phyloP scores from a whole-genome alignment of 75 land plant species.

The Picea sitchensis region DNA sequence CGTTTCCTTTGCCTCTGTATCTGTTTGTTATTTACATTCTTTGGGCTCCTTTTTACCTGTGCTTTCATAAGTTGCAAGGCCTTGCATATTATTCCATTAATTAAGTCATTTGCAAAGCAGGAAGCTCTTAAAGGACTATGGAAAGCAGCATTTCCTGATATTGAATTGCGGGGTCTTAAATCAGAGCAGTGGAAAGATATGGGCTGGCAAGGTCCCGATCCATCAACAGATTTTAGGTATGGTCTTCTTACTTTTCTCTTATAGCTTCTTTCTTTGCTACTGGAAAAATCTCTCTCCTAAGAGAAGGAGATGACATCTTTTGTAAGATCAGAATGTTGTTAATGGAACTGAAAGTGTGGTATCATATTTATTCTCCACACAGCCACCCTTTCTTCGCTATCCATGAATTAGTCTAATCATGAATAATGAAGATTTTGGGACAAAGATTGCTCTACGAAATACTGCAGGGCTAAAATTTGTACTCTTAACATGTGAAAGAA shows the following conservation, averaged over 20 bases:
- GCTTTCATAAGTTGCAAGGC: too few species aligned
- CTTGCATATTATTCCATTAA: too few species aligned
- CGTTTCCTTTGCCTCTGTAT: too few species aligned
- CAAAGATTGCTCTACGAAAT: neutral
- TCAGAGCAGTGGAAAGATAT: slow-evolving; percentile 76
- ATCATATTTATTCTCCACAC: too few species aligned
- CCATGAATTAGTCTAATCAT: too few species aligned
- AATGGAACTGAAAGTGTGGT: too few species aligned
- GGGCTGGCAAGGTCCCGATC: slow-evolving; percentile 77
- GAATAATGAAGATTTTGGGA: neutral
- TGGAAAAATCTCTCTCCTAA: too few species aligned
- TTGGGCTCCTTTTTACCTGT: too few species aligned
- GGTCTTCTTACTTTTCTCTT: neutral
- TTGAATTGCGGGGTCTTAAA: slow-evolving; percentile 34
- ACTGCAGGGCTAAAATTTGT: neutral
- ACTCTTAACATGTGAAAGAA: neutral
- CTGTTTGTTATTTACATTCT: too few species aligned
- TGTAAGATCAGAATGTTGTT: too few species aligned
- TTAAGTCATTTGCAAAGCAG: slow-evolving; percentile 15
- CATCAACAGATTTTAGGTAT: slow-evolving; percentile 69
- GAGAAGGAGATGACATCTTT: neutral
- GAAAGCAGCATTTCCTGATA: slow-evolving; percentile 54
- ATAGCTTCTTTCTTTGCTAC: too few species aligned
- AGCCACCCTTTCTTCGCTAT: too few species aligned
- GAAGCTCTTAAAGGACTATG: slow-evolving; percentile 59